Evolutionary conservation across 495 filamentous ascomycete species (phyloP).

Genomic region (Baudoinia panamericana): DNA sequence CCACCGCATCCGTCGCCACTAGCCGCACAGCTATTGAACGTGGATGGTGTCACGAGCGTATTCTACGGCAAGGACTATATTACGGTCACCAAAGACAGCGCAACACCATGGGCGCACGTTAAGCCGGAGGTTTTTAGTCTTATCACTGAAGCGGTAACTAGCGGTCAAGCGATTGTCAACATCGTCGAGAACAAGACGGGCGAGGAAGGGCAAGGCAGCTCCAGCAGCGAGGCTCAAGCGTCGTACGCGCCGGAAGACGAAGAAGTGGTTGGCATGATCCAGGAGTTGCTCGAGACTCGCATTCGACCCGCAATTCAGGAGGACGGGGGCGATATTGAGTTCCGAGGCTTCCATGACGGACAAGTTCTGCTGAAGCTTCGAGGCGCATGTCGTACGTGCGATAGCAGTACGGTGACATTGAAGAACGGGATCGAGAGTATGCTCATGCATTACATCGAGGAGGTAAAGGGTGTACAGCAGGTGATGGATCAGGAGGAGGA

Average conservation of each 20-base stretch:
- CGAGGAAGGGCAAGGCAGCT: constrained; percentile 37
- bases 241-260: constrained; percentile 73
- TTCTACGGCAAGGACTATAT: constrained; percentile 95
- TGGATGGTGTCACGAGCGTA: constrained; percentile 84
- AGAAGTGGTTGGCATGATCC: constrained; percentile 94
- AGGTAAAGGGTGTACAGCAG: constrained; percentile 85
- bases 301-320: constrained; percentile 94
- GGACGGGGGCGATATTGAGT: constrained; percentile 94
- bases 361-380: constrained; percentile 75
- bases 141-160: constrained; percentile 80
- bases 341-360: constrained; percentile 75
- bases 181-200: constrained; percentile 47
- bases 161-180: constrained; percentile 68
- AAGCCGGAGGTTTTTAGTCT: constrained; percentile 90
- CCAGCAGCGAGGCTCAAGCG: constrained; percentile 8
- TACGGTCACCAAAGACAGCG: constrained; percentile 80
- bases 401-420: constrained; percentile 86
- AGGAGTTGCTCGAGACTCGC: constrained; percentile 90
- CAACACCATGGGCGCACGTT: constrained; percentile 84
- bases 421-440: constrained; percentile 96
- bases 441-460: constrained; percentile 91
- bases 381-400: constrained; percentile 88
- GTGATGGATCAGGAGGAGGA: constrained; percentile 87
- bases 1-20: constrained; percentile 88
- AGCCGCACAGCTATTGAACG: constrained; percentile 73